phyloP scores from a whole-genome alignment of 1,139 yeast genomes.

The Protomyces inouyei region DNA sequence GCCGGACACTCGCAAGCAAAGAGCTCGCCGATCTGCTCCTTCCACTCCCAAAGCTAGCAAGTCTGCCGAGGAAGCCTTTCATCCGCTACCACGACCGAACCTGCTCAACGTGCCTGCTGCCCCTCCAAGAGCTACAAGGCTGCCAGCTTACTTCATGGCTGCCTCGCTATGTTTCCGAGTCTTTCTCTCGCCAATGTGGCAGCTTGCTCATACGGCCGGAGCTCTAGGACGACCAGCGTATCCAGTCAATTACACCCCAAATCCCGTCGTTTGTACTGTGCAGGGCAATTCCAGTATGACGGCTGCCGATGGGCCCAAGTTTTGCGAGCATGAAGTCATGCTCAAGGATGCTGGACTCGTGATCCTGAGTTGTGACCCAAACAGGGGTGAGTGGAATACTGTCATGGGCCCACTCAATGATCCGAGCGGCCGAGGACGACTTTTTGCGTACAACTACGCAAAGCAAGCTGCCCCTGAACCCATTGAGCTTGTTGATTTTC shows the following conservation, averaged over 20 bases:
- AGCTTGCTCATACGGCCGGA: not conserved
- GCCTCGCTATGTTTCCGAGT: conserved; percentile 6
- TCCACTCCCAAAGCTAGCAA: not conserved
- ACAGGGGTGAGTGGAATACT: conserved; percentile 20
- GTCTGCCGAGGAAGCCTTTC: not conserved
- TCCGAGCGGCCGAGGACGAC: not conserved
- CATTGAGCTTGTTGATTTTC: conserved; percentile 1
- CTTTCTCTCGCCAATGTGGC: conserved; percentile 1
- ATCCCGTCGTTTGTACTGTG: conserved; percentile 13
- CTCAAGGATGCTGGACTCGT: conserved; percentile 6
- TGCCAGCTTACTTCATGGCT: conserved; percentile 6
- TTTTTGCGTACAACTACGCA: conserved; percentile 16
- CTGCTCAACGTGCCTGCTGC: not conserved
- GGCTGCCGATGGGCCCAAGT: conserved; percentile 10
- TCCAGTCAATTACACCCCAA: conserved; percentile 8
- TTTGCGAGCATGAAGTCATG: conserved; percentile 16
- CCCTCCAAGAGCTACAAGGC: conserved; percentile 1
- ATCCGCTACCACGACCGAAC: not conserved
- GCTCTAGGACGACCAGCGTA: conserved; percentile 7
- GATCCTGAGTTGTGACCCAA: conserved; percentile 13
- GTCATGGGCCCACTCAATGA: conserved; percentile 22
- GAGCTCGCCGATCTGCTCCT: not conserved
- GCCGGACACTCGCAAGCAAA: not conserved
- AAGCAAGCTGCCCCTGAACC: not conserved
- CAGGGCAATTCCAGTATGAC: not conserved